Base-by-base conservation (phyloP, 441 rosid genomes). In the Gossypium trilobum region DNA sequence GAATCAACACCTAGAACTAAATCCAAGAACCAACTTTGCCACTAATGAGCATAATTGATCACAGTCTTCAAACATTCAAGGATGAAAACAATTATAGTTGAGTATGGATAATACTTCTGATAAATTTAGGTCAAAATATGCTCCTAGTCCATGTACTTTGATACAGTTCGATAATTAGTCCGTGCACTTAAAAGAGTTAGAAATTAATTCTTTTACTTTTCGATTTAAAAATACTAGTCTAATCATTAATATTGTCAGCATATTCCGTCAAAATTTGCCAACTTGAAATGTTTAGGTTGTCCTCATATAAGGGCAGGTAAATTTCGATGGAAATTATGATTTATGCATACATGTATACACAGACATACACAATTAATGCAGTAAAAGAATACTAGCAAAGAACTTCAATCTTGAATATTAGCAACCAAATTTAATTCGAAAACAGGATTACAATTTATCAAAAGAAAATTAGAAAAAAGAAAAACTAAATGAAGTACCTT, bases 401-500 rank as follows among this genome's bases (percentile, higher is more conserved):
- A 11, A 69, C 10, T 39, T 44, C 19, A 25, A 6, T 16, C 22
- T 19, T 3, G 44, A 63, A 19, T 63, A 10, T 23, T 22, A 44
- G 36, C 36, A 65, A 44, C 36, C 31, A 65, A 44, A 44, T 44
- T 65, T 42, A 65, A 70, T 62, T 9, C 5, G 11, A 13, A 48
- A 71, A 20, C 13, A 29, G 8, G 17, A 11, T 25, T 2, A 2
- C 59, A 55, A 20, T 59, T 39, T 3, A 14, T 66, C 27, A 57
- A 25, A 20, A 33, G 31, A 62, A 11, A 33, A 3, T 16, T 22
- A 14, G 11, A 55, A 19, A 54, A 2, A 54, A 19, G 25, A 55
- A 55, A 46, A 46, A 11, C 4, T 13, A 5, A 57, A 11, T 6
- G 44, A 46, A n/a, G 11, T 72, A 90, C 97, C 95, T 93, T 93